phyloP scores from a whole-genome alignment of 2,329 filamentous ascomycete genomes.

The Colletotrichum sp. region DNA sequence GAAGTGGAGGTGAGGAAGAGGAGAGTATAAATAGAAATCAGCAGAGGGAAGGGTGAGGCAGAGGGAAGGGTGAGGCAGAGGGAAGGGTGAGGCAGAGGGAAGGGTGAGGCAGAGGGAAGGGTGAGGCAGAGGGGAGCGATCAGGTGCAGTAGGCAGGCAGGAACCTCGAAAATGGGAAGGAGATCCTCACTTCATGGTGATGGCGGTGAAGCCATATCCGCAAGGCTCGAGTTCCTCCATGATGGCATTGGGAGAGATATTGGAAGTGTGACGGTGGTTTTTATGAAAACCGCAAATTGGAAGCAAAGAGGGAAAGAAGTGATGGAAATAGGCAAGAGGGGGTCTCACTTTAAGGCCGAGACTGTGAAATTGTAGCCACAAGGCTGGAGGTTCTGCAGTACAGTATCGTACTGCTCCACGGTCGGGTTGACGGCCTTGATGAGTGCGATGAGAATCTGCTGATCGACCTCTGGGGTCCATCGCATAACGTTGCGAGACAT shows the following conservation, averaged over 20 bases:
- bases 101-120: background rate
- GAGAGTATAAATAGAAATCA: background rate
- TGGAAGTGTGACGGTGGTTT: background rate
- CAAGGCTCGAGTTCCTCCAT: conserved; percentile 32
- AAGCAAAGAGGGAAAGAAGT: background rate
- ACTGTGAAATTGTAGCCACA: conserved; percentile 46
- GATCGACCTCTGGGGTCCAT: conserved; percentile 48
- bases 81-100: background rate
- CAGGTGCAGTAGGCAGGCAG: background rate
- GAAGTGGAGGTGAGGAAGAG: background rate
- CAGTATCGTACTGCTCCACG: conserved; percentile 35
- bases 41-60: background rate
- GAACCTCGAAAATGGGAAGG: background rate
- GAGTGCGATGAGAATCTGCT: conserved; percentile 48
- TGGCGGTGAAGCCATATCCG: conserved; percentile 45
- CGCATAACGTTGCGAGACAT: conserved; percentile 33
- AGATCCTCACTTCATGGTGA: conserved; percentile 43
- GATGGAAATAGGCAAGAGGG: background rate
- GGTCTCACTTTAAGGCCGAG: conserved; percentile 42
- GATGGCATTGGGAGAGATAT: conserved; percentile 29
- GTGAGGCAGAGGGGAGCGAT: background rate
- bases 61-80: background rate
- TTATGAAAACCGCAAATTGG: background rate
- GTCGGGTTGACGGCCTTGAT: conserved; percentile 40
- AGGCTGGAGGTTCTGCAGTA: conserved; percentile 32